These are phyloP conservation scores for Candida mattraensis DNA, from an alignment of 805 yeast genomes.

Conservation along the genomic window DNA sequence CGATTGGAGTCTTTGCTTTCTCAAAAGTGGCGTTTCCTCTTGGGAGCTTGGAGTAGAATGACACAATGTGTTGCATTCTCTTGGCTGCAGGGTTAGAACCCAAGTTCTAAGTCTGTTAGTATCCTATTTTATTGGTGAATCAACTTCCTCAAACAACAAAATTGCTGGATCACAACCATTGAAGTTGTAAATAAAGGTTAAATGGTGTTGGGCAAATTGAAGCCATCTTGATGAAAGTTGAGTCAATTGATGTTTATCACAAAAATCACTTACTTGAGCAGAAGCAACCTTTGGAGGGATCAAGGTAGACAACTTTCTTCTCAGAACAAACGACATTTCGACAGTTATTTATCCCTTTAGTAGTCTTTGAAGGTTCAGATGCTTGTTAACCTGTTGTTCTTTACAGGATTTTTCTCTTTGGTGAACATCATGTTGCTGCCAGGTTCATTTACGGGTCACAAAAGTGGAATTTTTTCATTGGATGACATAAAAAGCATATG, in stretches of 20 bases:
- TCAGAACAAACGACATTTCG: conserved; percentile 77
- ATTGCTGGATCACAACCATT: too few species aligned
- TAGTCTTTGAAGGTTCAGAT: not conserved
- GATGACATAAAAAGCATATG: conserved; percentile 5
- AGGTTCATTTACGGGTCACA: conserved; percentile 1
- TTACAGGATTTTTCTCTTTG: conserved; percentile 1
- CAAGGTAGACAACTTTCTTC: conserved; percentile 92
- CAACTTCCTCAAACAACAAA: too few species aligned
- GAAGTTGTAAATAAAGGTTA: too few species aligned
- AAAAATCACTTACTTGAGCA: conserved; percentile 64
- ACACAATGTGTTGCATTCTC: conserved; percentile 92
- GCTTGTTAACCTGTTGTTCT: conserved; percentile 1
- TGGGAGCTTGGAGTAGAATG: conserved; percentile 94
- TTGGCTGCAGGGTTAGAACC: conserved; percentile 96
- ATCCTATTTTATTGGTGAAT: too few species aligned
- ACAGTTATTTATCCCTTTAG: conserved; percentile 4
- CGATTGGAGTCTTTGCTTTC: conserved; percentile 66
- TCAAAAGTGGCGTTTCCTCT: conserved; percentile 84
- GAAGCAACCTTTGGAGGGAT: conserved; percentile 99
- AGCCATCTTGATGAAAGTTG: too few species aligned
- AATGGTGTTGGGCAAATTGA: too few species aligned
- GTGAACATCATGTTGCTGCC: conserved; percentile 4
- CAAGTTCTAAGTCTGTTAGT: conserved; percentile 57
- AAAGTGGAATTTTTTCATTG: conserved; percentile 17
- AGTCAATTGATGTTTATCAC: too few species aligned